Evolutionary conservation across 106 monocot species (phyloP).

Genomic region (Iris macrosiphon): DNA sequence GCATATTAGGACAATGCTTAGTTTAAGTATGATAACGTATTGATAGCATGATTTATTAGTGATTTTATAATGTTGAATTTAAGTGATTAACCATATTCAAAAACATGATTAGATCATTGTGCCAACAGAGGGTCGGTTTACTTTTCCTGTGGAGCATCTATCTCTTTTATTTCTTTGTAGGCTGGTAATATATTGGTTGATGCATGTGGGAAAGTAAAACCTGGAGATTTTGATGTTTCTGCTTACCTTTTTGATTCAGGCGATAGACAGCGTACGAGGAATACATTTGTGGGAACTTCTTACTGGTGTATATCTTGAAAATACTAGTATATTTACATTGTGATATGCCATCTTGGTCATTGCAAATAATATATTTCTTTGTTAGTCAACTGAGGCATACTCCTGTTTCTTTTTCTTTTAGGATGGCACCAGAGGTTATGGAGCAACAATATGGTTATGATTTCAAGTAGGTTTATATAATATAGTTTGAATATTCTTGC

Average conservation of each 20-base stretch:
- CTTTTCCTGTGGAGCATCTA: too few relatives aligned
- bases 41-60: too few relatives aligned
- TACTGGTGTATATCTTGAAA: constrained; percentile 40
- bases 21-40: too few relatives aligned
- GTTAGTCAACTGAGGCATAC: background rate
- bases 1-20: too few relatives aligned
- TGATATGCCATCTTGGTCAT: background rate
- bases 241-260: constrained; percentile 73
- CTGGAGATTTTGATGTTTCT: constrained; percentile 87
- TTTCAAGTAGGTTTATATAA: constrained; percentile 41
- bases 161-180: constrained; percentile 26
- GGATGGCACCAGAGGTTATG: constrained; percentile 85
- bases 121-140: too few relatives aligned
- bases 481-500: background rate
- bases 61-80: too few relatives aligned
- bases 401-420: constrained; percentile 3
- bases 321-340: background rate
- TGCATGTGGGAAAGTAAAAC: constrained; percentile 49
- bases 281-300: constrained; percentile 85
- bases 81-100: too few relatives aligned
- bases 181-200: constrained; percentile 87
- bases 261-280: constrained; percentile 51
- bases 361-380: background rate
- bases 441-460: constrained; percentile 55
- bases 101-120: too few relatives aligned